Evolutionary conservation across 495 filamentous ascomycete species (phyloP), one percentile per base, ranked within the genome.

Genomic region (Recurvomyces mirabilis): DNA sequence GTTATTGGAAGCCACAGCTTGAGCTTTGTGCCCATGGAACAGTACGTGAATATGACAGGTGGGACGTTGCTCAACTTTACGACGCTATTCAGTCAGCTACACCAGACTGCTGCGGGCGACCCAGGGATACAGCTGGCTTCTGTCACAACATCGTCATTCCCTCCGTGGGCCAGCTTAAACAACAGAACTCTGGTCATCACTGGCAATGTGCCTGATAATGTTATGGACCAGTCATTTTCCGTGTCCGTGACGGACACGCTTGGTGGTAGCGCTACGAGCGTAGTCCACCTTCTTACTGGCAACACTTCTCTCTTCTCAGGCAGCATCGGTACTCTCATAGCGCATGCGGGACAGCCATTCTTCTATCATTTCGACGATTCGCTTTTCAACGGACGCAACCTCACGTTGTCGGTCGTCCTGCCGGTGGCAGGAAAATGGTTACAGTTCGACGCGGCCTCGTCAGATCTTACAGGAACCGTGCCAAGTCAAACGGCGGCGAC

Each of bases 151-250:
- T 70, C 73, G 1, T 60, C 74, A 23, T 54, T 73, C 0, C 84
- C 87, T 0, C 37, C 66, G 6, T 94, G 87, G 87, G 56, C 93
- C 28, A 67, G 69, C 6, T 69, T 91, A 31, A 71, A 93, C 49
- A 63, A 72, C 11, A 45, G 65, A n/a, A 75, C 74, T 0, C 67
- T 86, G 46, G 62, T 63, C 1, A 59, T 94, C 10, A 72, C 60
- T 32, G 88, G 87, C 1, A 81, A 61, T 1, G 76, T 79, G 13
- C 78, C 81, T 0, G 51, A 61, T 19, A 53, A 66, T 49, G 70
- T 71, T 3, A 58, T 64, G 22, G 73, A 78, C 6, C 63, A 72
- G 14, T 83, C 79, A 45, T 71, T 91, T 38, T 79, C 73, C 1
- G 67, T 94, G 38, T 65, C 67, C 19, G 74, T 81, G 3, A 68